A percentile compares a stretch with the other conserved stretches of the same genome.
These are phyloP conservation scores for Cetraspora pellucida DNA, from an alignment of 192 early-diverging fungal species.

Conservation along the genomic window DNA sequence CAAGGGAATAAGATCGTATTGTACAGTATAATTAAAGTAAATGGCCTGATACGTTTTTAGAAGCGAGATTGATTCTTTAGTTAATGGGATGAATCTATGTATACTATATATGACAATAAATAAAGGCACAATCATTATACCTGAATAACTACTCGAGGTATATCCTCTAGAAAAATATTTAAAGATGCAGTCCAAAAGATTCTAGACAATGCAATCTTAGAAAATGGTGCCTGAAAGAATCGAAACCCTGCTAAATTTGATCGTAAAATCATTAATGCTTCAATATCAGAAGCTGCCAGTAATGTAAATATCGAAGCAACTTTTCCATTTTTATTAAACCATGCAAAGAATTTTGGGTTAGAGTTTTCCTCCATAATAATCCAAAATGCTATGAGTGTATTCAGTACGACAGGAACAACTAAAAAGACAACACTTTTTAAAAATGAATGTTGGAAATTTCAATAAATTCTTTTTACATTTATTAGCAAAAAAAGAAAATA, in stretches of 20 bases:
- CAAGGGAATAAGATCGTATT: slow-evolving; percentile 27
- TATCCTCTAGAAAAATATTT: slow-evolving; percentile 24
- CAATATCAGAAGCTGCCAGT: slow-evolving; percentile 16
- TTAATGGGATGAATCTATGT: background rate
- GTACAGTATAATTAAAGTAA: background rate
- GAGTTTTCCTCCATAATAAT: slow-evolving; percentile 15
- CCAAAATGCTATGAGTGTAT: slow-evolving; percentile 1
- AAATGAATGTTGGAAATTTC: background rate
- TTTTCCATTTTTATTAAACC: slow-evolving; percentile 11
- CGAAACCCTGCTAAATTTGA: slow-evolving; percentile 21
- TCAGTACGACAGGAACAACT: background rate
- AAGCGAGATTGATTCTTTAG: background rate
- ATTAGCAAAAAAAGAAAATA: background rate
- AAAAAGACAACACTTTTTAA: background rate
- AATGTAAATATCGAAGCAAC: slow-evolving; percentile 7
- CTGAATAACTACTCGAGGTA: slow-evolving; percentile 27
- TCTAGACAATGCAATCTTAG: background rate
- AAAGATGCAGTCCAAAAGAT: slow-evolving; percentile 21
- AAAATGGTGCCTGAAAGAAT: slow-evolving; percentile 13
- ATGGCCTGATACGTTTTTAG: background rate
- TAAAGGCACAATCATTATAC: background rate
- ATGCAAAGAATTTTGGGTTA: background rate
- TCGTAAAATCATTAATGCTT: slow-evolving; percentile 13
- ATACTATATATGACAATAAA: background rate
- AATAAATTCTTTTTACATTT: background rate